phyloP scores from a whole-genome alignment of 371 early-diverging fungal species.

The Mortierella sp. region DNA sequence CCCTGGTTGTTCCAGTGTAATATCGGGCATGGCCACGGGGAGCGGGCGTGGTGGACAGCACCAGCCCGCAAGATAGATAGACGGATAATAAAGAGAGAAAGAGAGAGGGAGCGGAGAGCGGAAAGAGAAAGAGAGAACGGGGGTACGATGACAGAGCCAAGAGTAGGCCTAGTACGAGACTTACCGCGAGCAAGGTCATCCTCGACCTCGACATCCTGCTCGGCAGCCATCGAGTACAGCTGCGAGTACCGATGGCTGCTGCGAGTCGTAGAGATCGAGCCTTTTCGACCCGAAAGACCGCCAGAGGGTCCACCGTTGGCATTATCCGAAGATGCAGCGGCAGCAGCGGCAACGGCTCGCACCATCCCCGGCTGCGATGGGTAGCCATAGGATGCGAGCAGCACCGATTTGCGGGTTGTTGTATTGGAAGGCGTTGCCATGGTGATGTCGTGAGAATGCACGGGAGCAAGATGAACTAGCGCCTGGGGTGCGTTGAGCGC shows the following conservation, averaged over 20 bases:
- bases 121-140: not conserved
- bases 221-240: constrained; percentile 93
- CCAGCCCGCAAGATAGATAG: constrained; percentile 4
- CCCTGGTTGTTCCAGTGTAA: no score
- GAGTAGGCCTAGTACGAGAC: no score
- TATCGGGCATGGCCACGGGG: not conserved
- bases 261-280: constrained; percentile 51
- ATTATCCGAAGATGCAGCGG: constrained; percentile 33
- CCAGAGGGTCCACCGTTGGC: constrained; percentile 28
- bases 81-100: constrained; percentile 8
- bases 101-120: not conserved
- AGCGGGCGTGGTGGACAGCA: no score
- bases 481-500: not conserved
- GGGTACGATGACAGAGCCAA: not conserved
- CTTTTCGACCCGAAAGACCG: constrained; percentile 34
- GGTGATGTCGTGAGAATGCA: constrained; percentile 9
- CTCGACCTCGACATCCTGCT: constrained; percentile 92
- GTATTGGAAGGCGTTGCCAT: constrained; percentile 45
- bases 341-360: constrained; percentile 48
- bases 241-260: constrained; percentile 81
- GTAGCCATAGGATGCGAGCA: constrained; percentile 51
- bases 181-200: constrained; percentile 90
- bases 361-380: constrained; percentile 52
- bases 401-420: constrained; percentile 43
- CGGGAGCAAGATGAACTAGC: constrained; percentile 1